These are phyloP conservation scores for Plasmodium malariae DNA, from an alignment of 169 alveolate genomes.

Conservation along the genomic window DNA sequence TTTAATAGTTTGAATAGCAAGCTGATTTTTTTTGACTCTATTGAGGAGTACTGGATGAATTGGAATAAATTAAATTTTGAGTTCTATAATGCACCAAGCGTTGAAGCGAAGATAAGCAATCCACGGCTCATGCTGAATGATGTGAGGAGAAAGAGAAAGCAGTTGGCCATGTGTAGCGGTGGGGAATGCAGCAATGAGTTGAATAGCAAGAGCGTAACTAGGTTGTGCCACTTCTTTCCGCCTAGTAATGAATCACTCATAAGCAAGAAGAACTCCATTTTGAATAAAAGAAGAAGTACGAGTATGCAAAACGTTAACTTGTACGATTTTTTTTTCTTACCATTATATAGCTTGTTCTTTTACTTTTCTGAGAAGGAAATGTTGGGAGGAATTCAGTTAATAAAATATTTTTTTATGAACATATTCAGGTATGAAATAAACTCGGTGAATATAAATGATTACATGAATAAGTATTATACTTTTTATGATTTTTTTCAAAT, in stretches of 20 bases:
- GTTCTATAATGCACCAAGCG: background rate
- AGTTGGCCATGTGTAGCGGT: background rate
- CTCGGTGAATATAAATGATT: slow-evolving; percentile 38
- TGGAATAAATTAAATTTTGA: slow-evolving; percentile 60
- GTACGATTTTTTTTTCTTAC: background rate
- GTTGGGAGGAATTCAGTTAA: slow-evolving; percentile 17
- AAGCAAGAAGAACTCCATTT: background rate
- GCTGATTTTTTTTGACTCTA: slow-evolving; percentile 46
- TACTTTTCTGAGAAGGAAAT: slow-evolving; percentile 30
- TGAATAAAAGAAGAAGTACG: background rate
- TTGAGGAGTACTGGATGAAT: slow-evolving; percentile 33
- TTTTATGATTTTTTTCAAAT: slow-evolving; percentile 45
- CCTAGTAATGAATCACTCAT: background rate
- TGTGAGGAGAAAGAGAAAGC: background rate
- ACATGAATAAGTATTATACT: slow-evolving; percentile 26
- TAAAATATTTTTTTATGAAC: slow-evolving; percentile 44
- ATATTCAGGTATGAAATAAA: slow-evolving; percentile 41
- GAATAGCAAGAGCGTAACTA: no score
- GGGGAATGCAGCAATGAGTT: no score
- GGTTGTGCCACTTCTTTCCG: background rate
- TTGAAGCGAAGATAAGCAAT: background rate
- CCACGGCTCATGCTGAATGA: background rate
- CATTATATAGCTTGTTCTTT: slow-evolving; percentile 62
- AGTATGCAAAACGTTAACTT: background rate
- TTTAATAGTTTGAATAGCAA: slow-evolving; percentile 53